Base-by-base conservation (phyloP, 805 yeast genomes). In the Candida khao-thaluensis region DNA sequence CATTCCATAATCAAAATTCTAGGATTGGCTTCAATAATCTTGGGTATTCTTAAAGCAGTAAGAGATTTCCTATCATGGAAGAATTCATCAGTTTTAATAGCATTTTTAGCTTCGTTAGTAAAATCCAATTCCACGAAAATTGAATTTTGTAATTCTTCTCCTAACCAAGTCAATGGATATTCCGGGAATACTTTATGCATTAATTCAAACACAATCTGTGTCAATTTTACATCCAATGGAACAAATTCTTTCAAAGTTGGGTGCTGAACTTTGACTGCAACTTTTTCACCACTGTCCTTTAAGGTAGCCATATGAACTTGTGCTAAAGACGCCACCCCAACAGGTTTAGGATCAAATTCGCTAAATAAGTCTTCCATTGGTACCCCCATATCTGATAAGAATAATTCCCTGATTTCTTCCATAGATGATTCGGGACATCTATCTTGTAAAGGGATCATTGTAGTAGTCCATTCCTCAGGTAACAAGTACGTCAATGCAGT, bases 241-340 rank as follows among this genome's bases (percentile, higher is more conserved):
- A 93, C 95, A 64, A 85, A 93, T 51, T 84, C 85, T 33, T 79
- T 75, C 38, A 93, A 66, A 2, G 87, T 75, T 0, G 99, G 99
- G 59, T 90, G 98, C 60, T 93, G 99, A 29, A 91, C 76, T 55
- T 93, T 93, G 16, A 93, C 95, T 1, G 99, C 99, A 2, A 91
- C 98, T 52, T 72, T 77, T 43, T 81, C 74, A 2, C 85, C 86
- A 1, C 71, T 72, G 3, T 57, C 63, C 41, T 66, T 72, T 38
- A 90, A 56, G 2, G 60, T 72, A 0, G 95, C 99, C 17, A 70
- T 64, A 62, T 93, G 98, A 4, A 93, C 99, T 56, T 93, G 99
- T 0, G 99, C 99, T 48, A 93, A 69, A 1, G 96, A 87, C 0
- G 99, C 99, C 4, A 87, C 95, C 1, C 99, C 99, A 29, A 93